A percentile compares a stretch with the other conserved stretches of the same genome.
These are phyloP conservation scores for Chaetomium strumarium DNA, from an alignment of 2,329 filamentous ascomycete genomes.

Conservation along the genomic window DNA sequence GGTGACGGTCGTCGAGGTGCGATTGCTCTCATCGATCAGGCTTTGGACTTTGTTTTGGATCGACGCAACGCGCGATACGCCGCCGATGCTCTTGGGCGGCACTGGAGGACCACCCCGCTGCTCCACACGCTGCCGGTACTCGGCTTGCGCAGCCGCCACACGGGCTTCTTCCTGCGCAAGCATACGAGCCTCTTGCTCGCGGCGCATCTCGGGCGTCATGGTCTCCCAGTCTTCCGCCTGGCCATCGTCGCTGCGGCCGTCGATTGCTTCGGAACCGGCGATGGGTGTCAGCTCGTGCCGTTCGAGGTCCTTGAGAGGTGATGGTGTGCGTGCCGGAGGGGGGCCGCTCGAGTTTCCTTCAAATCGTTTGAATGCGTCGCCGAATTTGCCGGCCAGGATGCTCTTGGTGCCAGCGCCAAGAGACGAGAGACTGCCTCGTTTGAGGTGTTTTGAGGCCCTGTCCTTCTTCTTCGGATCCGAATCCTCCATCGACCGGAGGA, in stretches of 20 bases:
- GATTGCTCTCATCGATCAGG: conserved; percentile 72
- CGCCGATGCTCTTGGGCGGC: conserved; percentile 51
- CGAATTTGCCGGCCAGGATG: conserved; percentile 81
- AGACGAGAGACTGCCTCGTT: conserved; percentile 68
- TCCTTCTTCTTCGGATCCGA: conserved; percentile 52
- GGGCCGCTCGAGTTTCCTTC: conserved; percentile 46
- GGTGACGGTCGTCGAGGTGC: conserved; percentile 50
- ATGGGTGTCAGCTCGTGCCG: conserved; percentile 60
- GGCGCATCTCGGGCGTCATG: conserved; percentile 78
- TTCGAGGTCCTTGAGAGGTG: conserved; percentile 44
- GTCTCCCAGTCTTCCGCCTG: conserved; percentile 57
- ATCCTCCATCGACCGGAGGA: conserved; percentile 70
- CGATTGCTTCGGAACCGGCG: conserved; percentile 68
- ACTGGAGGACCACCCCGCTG: conserved; percentile 38
- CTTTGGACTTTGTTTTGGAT: conserved; percentile 91
- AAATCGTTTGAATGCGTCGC: conserved; percentile 89
- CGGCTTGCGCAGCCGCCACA: conserved; percentile 81
- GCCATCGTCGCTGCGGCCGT: conserved; percentile 61
- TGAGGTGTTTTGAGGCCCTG: conserved; percentile 51
- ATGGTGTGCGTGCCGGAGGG: conserved; percentile 38
- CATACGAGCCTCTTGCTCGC: conserved; percentile 77
- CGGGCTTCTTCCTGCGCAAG: conserved; percentile 84
- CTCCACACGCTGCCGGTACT: conserved; percentile 73
- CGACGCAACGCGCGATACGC: conserved; percentile 62
- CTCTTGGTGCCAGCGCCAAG: conserved; percentile 66